A percentile compares a stretch with the other conserved stretches of the same genome.
Evolutionary conservation across 2,329 filamentous ascomycete genomes (phyloP).

Genomic region (Tolypocladium guangdongense): DNA sequence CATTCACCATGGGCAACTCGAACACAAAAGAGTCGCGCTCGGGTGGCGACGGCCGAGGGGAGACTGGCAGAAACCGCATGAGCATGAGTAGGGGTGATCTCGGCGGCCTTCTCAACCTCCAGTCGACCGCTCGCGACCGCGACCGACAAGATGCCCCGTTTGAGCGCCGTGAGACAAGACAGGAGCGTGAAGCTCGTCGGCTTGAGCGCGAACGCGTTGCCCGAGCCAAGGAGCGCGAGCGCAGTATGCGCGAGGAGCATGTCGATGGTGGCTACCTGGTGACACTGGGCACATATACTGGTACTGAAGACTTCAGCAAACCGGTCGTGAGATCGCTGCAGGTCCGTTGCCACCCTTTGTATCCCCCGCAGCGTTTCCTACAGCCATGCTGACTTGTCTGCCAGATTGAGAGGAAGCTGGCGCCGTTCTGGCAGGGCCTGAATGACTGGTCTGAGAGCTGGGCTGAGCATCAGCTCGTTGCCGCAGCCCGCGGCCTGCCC

Average conservation of each 20-base stretch:
- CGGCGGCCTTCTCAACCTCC: constrained; percentile 31
- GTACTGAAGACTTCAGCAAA: constrained; percentile 89
- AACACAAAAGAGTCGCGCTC: constrained; percentile 28
- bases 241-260: constrained; percentile 82
- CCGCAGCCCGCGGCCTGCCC: constrained; percentile 72
- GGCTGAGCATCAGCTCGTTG: constrained; percentile 92
- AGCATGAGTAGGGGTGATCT: constrained; percentile 34
- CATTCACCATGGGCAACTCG: constrained; percentile 25
- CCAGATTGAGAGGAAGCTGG: constrained; percentile 83
- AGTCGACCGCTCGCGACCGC: constrained; percentile 26
- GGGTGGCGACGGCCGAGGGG: constrained; percentile 13
- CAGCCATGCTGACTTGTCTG: constrained; percentile 7
- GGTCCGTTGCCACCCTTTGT: constrained; percentile 39
- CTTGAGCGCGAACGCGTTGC: constrained; percentile 69
- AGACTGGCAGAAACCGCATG: constrained; percentile 11
- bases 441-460: constrained; percentile 82
- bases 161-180: constrained; percentile 73
- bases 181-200: constrained; percentile 79
- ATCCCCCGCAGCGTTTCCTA: not conserved
- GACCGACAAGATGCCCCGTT: constrained; percentile 32
- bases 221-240: constrained; percentile 74
- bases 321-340: constrained; percentile 77
- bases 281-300: constrained; percentile 87
- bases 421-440: constrained; percentile 90
- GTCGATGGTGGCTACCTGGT: constrained; percentile 93